Evolutionary conservation across 345 rosid genomes (phyloP).

Genomic region (Pistacia vera): DNA sequence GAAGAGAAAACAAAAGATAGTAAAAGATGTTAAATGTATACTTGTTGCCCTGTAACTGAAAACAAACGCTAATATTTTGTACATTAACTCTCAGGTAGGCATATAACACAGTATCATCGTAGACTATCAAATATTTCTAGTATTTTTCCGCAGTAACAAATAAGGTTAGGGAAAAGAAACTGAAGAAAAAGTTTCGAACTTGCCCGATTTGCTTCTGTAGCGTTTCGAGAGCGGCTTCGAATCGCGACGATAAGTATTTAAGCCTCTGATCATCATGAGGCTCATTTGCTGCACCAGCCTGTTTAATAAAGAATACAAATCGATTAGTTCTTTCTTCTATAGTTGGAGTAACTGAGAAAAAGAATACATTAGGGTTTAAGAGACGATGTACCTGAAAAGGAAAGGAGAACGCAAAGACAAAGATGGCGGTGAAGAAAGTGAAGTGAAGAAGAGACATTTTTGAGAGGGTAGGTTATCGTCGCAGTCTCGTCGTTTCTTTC

Average conservation of each 20-base stretch:
- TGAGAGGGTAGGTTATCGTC: neutral
- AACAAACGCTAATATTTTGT: too few species aligned
- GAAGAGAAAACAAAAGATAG: neutral
- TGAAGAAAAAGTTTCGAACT: neutral
- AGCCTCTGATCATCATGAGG: constrained; percentile 25
- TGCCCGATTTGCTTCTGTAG: constrained; percentile 49
- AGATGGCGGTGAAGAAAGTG: constrained; percentile 20
- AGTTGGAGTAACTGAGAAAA: neutral
- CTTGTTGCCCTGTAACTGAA: too few species aligned
- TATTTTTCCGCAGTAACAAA: neutral
- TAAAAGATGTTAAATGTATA: neutral
- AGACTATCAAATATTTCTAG: neutral
- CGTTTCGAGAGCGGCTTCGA: constrained; percentile 35
- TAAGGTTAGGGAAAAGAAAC: neutral
- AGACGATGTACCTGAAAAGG: constrained; percentile 26
- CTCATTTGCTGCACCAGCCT: constrained; percentile 31
- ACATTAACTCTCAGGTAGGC: neutral
- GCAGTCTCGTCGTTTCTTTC: neutral
- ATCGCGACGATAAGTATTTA: constrained; percentile 32
- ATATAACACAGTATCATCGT: neutral
- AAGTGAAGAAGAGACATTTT: constrained; percentile 30
- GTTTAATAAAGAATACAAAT: neutral
- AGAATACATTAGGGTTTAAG: neutral
- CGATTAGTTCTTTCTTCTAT: neutral
- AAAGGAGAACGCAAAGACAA: constrained; percentile 20